These are phyloP conservation scores for Peronosclerospora sorghi DNA, from an alignment of 352 stramenopile genomes.

Conservation along the genomic window DNA sequence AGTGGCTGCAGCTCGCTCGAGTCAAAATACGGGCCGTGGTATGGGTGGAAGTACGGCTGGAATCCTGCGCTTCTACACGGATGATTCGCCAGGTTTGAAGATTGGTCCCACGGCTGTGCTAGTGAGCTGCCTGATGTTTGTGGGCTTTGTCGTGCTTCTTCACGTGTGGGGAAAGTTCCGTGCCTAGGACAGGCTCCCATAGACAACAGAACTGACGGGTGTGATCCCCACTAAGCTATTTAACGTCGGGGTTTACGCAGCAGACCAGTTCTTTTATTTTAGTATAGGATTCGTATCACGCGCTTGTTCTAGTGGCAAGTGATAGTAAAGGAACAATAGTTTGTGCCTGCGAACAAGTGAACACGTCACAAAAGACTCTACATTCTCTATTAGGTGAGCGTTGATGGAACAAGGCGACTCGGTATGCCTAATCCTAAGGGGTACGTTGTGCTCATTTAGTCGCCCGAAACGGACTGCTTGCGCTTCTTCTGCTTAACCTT, in stretches of 20 bases:
- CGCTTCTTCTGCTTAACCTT: conserved; percentile 48
- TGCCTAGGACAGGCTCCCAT: conserved; percentile 34
- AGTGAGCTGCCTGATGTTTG: conserved; percentile 91
- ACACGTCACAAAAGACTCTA: conserved; percentile 24
- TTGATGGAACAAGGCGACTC: conserved; percentile 4
- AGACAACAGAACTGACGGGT: conserved; percentile 14
- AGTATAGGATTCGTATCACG: conserved; percentile 13
- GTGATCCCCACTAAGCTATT: neutral
- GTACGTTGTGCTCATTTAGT: conserved; percentile 11
- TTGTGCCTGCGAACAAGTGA: neutral
- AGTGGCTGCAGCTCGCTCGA: conserved; percentile 25
- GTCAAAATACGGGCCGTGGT: conserved; percentile 65
- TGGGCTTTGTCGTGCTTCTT: conserved; percentile 93
- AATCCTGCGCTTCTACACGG: conserved; percentile 96
- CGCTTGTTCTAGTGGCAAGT: neutral
- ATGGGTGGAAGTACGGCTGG: conserved; percentile 82
- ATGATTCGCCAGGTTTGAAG: conserved; percentile 93
- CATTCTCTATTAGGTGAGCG: conserved; percentile 27
- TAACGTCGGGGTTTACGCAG: neutral
- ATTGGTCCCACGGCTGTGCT: conserved; percentile 93
- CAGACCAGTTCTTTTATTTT: conserved; percentile 21
- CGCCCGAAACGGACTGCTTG: conserved; percentile 27
- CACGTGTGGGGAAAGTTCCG: conserved; percentile 97
- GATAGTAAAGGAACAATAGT: conserved; percentile 5
- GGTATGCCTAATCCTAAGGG: neutral